Evolutionary conservation across 768 basidiomycete species (phyloP).

Genomic region (Hydnomerulius pinastri): DNA sequence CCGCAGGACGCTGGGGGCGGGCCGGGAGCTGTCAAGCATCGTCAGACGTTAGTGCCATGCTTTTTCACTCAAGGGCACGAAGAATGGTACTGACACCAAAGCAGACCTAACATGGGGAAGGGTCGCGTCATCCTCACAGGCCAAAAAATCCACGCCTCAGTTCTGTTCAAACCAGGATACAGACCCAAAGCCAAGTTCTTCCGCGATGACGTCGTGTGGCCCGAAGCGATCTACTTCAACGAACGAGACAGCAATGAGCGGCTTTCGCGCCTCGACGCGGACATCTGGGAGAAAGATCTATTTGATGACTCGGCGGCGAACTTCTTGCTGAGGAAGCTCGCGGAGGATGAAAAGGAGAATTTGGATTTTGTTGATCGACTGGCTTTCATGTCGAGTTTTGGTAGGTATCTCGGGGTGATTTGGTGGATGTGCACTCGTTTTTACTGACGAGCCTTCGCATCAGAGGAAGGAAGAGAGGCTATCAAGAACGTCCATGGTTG

Average conservation of each 20-base stretch:
- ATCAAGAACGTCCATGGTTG: not conserved
- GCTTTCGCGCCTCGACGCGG: not conserved
- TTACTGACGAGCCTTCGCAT: not conserved
- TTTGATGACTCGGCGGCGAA: slow-evolving; percentile 1
- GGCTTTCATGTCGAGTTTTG: slow-evolving; percentile 7
- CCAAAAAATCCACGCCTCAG: slow-evolving; percentile 13
- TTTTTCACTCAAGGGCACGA: not conserved
- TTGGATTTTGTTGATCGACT: slow-evolving; percentile 6
- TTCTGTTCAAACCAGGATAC: slow-evolving; percentile 9
- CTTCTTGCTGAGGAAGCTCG: not conserved
- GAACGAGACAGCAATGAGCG: slow-evolving; percentile 6
- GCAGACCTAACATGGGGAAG: not conserved
- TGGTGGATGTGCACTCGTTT: not conserved
- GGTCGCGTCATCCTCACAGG: slow-evolving; percentile 7
- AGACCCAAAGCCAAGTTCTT: slow-evolving; percentile 8
- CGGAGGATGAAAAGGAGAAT: not conserved
- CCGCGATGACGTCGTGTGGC: not conserved
- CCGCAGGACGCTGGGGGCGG: not conserved
- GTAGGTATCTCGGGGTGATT: not conserved
- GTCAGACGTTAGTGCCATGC: not conserved
- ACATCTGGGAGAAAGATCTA: slow-evolving; percentile 9
- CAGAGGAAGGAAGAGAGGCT: slow-evolving; percentile 5
- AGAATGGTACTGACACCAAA: not conserved
- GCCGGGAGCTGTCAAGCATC: not conserved
- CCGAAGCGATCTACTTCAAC: slow-evolving; percentile 5